Base-by-base conservation (phyloP, 2,329 filamentous ascomycete genomes). In the Fonsecaea multimorphosa region DNA sequence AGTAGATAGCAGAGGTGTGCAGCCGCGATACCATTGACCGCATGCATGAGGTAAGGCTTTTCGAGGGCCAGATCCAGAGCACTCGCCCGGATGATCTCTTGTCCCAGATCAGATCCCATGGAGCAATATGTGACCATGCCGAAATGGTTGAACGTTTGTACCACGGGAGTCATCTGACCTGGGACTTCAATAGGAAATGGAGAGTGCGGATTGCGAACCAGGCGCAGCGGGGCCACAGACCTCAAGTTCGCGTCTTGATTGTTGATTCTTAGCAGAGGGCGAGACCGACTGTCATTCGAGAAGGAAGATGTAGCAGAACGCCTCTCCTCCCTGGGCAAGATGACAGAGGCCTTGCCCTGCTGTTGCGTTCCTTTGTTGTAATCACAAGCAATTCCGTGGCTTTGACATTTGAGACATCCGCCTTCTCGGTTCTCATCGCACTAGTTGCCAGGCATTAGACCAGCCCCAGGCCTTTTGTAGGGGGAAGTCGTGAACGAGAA, bases 11-110 rank as follows among this genome's bases (percentile, higher is more conserved):
- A 72, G 44, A 78, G 72, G 57, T 76, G 74, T 14, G 72, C 73
- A 5, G 73, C 74, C 40, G 76, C 72, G 19, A 72, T 68, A 3
- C 73, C 77, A 53, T 78, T 72, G 22, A 78, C 69, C 34, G 73
- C 72, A 66, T 79, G 77, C 77, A 79, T 76, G 32, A 79, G 72
- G 54, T 76, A 76, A 1, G 77, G 76, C 9, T 74, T 74, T 74
- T 78, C 49, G 9, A 61, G 19, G 19, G 58, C 64, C 24, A 61
- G 27, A 16, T 38, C 36, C 8, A 54, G 34, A 29, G 66, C 27
- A 36, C 27, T 40, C 5, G 29, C 16, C n/a, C 44, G 31, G n/a
- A 61, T 56, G 38, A 69, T 62, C 36, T 57, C 22, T 38, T 67
- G 67, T 2, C 61, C 63, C 49, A 64, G 34, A n/a, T 61, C 52